A percentile compares a stretch with the other conserved stretches of the same genome.
Conservation (phyloP, 2,329 filamentous ascomycete species). For the Colletotrichum echinochloae region DNA sequence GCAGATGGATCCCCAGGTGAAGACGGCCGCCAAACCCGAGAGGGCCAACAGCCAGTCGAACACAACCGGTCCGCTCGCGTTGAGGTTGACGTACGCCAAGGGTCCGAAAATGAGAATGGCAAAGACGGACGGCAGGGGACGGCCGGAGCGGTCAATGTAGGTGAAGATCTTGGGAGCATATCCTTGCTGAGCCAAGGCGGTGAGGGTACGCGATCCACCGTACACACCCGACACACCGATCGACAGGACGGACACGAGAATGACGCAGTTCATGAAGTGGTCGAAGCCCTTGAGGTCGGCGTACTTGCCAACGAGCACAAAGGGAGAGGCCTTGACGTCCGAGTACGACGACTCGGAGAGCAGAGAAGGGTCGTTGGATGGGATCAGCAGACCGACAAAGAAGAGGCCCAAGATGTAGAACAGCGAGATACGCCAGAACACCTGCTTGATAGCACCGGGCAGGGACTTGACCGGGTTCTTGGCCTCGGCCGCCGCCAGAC, state of each 20-base stretch:
- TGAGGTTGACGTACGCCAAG: conserved; percentile 61
- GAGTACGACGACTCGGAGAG: conserved; percentile 57
- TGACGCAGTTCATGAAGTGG: conserved; percentile 65
- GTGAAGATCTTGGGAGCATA: conserved; percentile 66
- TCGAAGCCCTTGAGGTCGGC: conserved; percentile 61
- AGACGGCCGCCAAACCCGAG: conserved; percentile 71
- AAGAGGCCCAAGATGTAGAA: conserved; percentile 63
- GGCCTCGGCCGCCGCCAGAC: conserved; percentile 77
- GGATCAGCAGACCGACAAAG: conserved; percentile 60
- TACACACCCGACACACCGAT: conserved; percentile 67
- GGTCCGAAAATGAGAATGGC: conserved; percentile 59
- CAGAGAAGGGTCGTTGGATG: conserved; percentile 58
- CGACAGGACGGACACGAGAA: conserved; percentile 65
- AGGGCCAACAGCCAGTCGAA: conserved; percentile 75
- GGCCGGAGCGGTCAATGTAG: conserved; percentile 65
- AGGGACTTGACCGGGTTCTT: conserved; percentile 76
- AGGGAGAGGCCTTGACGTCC: conserved; percentile 45
- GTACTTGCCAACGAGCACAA: conserved; percentile 49
- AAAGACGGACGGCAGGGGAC: conserved; percentile 60
- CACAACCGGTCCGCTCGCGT: conserved; percentile 60
- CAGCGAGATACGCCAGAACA: conserved; percentile 64
- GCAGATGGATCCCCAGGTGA: conserved; percentile 76
- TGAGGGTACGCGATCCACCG: conserved; percentile 66
- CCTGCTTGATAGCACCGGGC: conserved; percentile 84
- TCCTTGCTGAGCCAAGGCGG: conserved; percentile 66